Base-by-base conservation (phyloP, 2,329 filamentous ascomycete species). In the Cylindrodendrum hubeiense region DNA sequence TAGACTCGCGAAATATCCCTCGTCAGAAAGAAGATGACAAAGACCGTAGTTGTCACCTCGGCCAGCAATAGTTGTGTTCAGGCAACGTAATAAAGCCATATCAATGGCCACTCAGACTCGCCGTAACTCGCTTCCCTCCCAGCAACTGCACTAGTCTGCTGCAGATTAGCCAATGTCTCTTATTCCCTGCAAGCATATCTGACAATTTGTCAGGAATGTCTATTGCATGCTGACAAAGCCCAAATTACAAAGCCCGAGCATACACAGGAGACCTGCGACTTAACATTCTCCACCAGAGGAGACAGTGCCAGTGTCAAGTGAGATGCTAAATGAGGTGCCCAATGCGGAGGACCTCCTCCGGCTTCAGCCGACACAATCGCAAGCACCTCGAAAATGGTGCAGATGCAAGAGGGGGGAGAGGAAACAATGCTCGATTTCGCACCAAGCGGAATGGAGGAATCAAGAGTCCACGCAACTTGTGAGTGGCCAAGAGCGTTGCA, bases 401-500 rank as follows among this genome's bases (percentile, higher is more conserved):
- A 10, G 17, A 4, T 21, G 6, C 21, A 22, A 26, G 7, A 19
- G 26, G 37, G 10, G 34, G 28, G 51, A 55, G 51, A 51, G 34
- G 39, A 34, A 39, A 39, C 37, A 39, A 39, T n/a, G 37, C 37
- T 39, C 37, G 15, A n/a, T n/a, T 39, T 39, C 37, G 37, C 37
- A 39, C 37, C 37, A 39, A 39, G 15, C 37, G 17, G 37, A 39
- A 39, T 39, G 17, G n/a, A n/a, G 34, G 37, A 7, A 39, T n/a
- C 8, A 30, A n/a, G 15, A 39, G 37, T 8, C 37, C 15, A 33
- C 41, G 4, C 21, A 56, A 34, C 30, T 54, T 37, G 22, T 56
- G 46, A 56, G 22, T 44, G 52, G 49, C 28, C 57, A 44, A 24
- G 33, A 53, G 39, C 39, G 57, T 60, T 60, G 57, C 57, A 52